Evolutionary conservation across 148 eudicot species (phyloP).

Genomic region (Rhododendron molle): DNA sequence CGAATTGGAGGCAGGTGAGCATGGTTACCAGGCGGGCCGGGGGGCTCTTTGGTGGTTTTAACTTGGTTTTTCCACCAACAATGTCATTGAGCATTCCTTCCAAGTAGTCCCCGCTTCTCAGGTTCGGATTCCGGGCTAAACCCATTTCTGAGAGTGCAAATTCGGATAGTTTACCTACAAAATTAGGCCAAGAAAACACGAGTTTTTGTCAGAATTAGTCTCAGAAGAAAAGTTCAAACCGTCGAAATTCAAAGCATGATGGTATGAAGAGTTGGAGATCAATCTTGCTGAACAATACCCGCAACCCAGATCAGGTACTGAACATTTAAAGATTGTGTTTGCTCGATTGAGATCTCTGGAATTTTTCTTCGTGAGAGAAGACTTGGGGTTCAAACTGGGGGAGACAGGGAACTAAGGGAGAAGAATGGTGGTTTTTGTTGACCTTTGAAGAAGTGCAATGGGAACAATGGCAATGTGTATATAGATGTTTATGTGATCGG

Average conservation of each 20-base stretch:
- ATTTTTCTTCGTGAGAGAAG: not conserved
- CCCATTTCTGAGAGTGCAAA: conserved; percentile 29
- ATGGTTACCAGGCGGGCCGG: conserved; percentile 63
- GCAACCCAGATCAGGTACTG: not conserved
- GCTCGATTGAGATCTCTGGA: not conserved
- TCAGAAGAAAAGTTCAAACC: not conserved
- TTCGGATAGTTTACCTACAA: conserved; percentile 13
- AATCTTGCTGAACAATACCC: conserved; percentile 1
- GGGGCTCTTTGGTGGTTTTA: conserved; percentile 40
- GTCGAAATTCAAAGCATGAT: not conserved
- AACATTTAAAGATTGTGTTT: not conserved
- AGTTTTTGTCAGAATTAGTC: not conserved
- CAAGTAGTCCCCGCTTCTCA: conserved; percentile 60
- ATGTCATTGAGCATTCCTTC: conserved; percentile 71
- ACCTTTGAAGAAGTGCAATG: conserved; percentile 22
- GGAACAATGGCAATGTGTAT: conserved; percentile 15
- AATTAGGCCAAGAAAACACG: not conserved
- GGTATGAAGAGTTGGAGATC: not conserved
- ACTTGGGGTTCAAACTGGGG: conserved; percentile 5
- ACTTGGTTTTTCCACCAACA: conserved; percentile 47
- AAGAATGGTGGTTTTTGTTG: conserved; percentile 12
- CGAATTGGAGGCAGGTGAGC: conserved; percentile 80
- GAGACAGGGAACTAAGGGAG: conserved; percentile 8
- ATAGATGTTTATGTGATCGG: not conserved
- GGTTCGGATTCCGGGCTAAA: conserved; percentile 26